Evolutionary conservation across 768 basidiomycete genomes (phyloP), one percentile per base, ranked within the genome.

Genomic region (Cytidiella melzeri): DNA sequence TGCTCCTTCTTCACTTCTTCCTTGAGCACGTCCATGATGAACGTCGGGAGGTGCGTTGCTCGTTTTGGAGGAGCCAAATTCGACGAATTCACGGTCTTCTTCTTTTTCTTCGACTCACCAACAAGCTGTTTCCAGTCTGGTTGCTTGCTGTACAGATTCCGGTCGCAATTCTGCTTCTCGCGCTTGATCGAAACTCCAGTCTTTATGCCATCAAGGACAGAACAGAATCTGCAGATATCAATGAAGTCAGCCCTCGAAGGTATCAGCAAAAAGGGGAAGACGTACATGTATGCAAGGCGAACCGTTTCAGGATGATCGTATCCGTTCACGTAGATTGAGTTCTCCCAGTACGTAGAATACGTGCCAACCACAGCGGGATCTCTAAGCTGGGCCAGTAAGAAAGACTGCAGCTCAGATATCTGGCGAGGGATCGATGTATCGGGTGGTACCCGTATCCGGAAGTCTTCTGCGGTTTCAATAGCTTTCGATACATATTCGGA

Each of bases 141-240:
- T 1, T 53, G 45, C 5, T 54, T 53, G 1, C 63, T 51, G 46
- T 57, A 70, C 11, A 51, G 43, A 20, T 36, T 46, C 1, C 20
- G 58, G 45, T 77, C 73, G 0, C 48, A 48, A 12, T 48, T 50
- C n/a, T 69, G 60, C 13, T 69, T 58, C 0, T 65, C 57, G 0
- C 58, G 61, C 5, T 58, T 57, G 34, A 84, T 69, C 1, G 64
- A 67, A 44, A 75, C 68, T 0, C 84, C 84, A 6, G 78, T 80
- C 55, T 87, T 87, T 6, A 74, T 56, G 1, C 77, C 75, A 55
- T 87, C 84, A 1, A 87, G 71, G 10, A 77, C 67, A 37, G 71
- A 73, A 51, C 75, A 67, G 61, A 78, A 77, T 68, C 75, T 74
- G 42, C 15, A 41, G 18, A 19, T n/a, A n/a, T n/a, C n/a, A n/a